Conservation (phyloP, 106 monocot genomes). For the Allium sativum region DNA sequence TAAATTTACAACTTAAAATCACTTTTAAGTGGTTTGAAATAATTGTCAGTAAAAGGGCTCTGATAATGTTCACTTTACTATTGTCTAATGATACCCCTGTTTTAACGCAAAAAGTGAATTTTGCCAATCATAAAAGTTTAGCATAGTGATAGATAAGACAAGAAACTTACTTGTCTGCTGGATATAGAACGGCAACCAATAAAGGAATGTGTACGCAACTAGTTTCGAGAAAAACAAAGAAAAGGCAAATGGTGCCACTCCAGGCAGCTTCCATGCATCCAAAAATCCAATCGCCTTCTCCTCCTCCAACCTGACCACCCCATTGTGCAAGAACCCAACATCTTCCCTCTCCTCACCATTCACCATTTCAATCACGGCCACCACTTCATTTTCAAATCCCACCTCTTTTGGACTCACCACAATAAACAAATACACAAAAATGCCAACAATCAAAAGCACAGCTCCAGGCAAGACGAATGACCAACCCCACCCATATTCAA, state of each 20-base stretch:
- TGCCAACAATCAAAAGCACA: slow-evolving; percentile 24
- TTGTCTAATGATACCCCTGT: too few relatives aligned
- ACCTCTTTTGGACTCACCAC: slow-evolving; percentile 47
- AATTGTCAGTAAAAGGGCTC: too few relatives aligned
- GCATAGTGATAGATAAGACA: not conserved
- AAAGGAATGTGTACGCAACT: slow-evolving; percentile 90
- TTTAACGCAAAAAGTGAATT: too few relatives aligned
- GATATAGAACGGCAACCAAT: slow-evolving; percentile 97
- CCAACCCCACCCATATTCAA: slow-evolving; percentile 97
- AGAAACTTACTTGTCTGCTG: slow-evolving; percentile 51
- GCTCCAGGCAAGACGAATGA: slow-evolving; percentile 66
- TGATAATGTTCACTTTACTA: too few relatives aligned
- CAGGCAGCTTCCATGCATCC: slow-evolving; percentile 84
- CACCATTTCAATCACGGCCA: slow-evolving; percentile 22
- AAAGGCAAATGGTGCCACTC: slow-evolving; percentile 69
- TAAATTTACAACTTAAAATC: too few relatives aligned
- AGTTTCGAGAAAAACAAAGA: slow-evolving; percentile 97
- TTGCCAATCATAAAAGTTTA: too few relatives aligned
- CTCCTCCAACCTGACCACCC: not conserved
- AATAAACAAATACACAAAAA: slow-evolving; percentile 40
- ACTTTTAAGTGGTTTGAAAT: too few relatives aligned
- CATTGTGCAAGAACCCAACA: slow-evolving; percentile 7
- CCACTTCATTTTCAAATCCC: slow-evolving; percentile 35
- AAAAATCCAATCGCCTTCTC: slow-evolving; percentile 60
- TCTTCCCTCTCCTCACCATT: not conserved